Conservation (phyloP, 176 grass and related monocot genomes). For the Metroxylon sagu region DNA sequence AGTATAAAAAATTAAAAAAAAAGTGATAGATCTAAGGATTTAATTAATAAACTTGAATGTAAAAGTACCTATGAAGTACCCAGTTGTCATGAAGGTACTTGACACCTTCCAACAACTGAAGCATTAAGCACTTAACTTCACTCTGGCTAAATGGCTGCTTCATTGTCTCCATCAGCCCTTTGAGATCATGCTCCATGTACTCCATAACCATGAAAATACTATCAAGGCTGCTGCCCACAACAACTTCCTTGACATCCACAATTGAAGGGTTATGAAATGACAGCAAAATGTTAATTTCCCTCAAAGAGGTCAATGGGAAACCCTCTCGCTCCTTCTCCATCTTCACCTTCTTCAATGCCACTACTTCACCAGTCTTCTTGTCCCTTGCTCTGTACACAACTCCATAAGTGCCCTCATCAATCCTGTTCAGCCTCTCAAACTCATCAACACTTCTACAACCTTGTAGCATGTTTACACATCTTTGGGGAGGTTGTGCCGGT, state of each 20-base stretch:
- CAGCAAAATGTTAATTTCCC: constrained; percentile 24
- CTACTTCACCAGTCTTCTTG: constrained; percentile 17
- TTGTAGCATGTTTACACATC: constrained; percentile 24
- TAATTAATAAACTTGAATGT: too few species aligned
- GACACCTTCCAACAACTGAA: constrained; percentile 20
- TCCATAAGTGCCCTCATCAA: constrained; percentile 25
- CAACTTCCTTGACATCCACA: constrained; percentile 30
- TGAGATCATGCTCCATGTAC: constrained; percentile 30
- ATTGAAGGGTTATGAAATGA: constrained; percentile 29
- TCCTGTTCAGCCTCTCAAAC: constrained; percentile 22
- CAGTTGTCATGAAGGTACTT: constrained; percentile 28
- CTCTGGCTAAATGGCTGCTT: constrained; percentile 27
- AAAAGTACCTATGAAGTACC: constrained; percentile 24
- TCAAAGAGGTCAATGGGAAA: constrained; percentile 21
- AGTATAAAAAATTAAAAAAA: neutral
- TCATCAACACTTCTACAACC: constrained; percentile 21
- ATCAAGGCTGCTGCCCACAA: constrained; percentile 22
- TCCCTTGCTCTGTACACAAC: constrained; percentile 30
- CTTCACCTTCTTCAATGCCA: constrained; percentile 25
- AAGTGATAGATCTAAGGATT: too few species aligned
- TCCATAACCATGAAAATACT: constrained; percentile 28
- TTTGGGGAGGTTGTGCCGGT: constrained; percentile 28
- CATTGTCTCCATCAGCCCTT: constrained; percentile 18
- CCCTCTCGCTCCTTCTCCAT: constrained; percentile 24
- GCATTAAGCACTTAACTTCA: constrained; percentile 28